Base-by-base conservation (phyloP, 176 grass and related monocot species). In the Bonia amplexicaulis region DNA sequence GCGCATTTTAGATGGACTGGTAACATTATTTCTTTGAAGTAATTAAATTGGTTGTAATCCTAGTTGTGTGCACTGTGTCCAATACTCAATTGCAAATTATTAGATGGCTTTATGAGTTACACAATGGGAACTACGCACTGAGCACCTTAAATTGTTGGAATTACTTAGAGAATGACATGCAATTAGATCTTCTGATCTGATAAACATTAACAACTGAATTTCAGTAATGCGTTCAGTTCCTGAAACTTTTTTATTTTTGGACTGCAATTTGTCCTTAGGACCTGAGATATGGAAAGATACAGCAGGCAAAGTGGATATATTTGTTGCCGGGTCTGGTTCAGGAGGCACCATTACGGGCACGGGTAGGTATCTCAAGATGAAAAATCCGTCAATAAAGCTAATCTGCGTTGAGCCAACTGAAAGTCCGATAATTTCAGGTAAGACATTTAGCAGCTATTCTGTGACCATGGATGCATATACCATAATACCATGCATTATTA, bases 241-340 rank as follows among this genome's bases (percentile, higher is more conserved):
- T 47, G 46, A 47, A 47, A 47, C 46, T 13, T 47, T 47, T 47
- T 47, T 47, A 47, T 47, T 47, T 47, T 47, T 47, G 46, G 12
- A 44, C 46, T 47, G 46, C 13, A 47, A 47, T 47, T 47, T 47
- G 12, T 4, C 11, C 1, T 13, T 47, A 47, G 46, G 95, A 10
- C 92, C 92, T 57, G 95, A 95, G 69, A 93, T 97, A 88, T 97
- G 95, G 95, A 93, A 88, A 81, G 95, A 97, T 48, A 93, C 92
- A 67, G 91, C 83, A 82, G 89, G 91, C 23, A 93, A 93, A 91
- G 90, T 97, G 58, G 95, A 95, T 40, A 93, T 93, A 72, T 48
- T 48, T 87, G 80, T 97, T 14, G 78, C 82, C 72, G 90, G 53
- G 3, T 87, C 89, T 46, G 92, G 91, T 41, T 93, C 92, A 77